Evolutionary conservation across 2,329 filamentous ascomycete genomes (phyloP), one percentile per base, ranked within the genome.

Genomic region (Zasmidium angulare): DNA sequence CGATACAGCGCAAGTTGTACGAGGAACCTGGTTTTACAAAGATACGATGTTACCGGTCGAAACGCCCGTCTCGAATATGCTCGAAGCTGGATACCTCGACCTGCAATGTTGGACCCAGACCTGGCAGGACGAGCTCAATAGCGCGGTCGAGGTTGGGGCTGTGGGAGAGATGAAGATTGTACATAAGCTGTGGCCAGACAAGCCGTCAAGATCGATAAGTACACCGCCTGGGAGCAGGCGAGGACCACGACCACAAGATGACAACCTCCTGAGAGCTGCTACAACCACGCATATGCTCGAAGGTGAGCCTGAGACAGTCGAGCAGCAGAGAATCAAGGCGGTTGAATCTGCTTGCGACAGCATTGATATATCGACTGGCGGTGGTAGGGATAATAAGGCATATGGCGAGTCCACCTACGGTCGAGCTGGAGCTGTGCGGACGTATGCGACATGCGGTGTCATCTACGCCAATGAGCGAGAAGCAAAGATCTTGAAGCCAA

Each of bases 11-110:
- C 81, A 87, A 36, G 92, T 98, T 1, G 82, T 89, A 58, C 84
- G 95, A 65, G 92, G 90, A 0, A 98, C 93, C 0, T 99, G 95
- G 95, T 99, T 99, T 73, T 98, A 98, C 75, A 89, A 89, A 77
- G 93, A 97, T 71, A 93, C 89, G 0, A 96, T 98, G 92, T 80
- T 90, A 59, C 95, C 95, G 0, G 85, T 99, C 4, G 91, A 96
- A 63, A 85, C 91, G 0, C 79, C 86, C 17, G 88, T 97, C 31
- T 92, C 95, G 9, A 99, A 98, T 68, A 91, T 93, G 74, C 82
- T 99, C 1, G 95, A 99, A 73, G 84, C 87, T n/a, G 93, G 93
- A 4, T 99, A 96, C 71, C 80, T 89, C 57, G 91, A 96, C 69
- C 79, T 98, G 53, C 87, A 87, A 24, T 63, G 62, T 0, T 96